Evolutionary conservation across 2,329 filamentous ascomycete genomes (phyloP), one percentile per base, ranked within the genome.

Genomic region (Dothiorella sarmentorum): DNA sequence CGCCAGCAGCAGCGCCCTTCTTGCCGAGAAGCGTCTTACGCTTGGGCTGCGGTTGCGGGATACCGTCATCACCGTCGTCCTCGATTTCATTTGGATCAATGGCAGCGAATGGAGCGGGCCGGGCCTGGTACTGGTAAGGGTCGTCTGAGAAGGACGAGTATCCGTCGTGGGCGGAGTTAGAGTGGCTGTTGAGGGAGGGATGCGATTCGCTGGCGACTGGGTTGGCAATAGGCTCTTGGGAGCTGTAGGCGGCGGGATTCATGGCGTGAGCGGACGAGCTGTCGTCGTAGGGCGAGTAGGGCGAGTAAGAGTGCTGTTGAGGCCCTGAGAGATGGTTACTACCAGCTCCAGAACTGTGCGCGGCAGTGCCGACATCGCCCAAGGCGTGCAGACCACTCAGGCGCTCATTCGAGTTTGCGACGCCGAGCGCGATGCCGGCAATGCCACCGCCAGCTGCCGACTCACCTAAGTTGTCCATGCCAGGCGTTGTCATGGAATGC

Each of bases 11-110:
- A 6, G 73, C 80, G 17, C 79, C 82, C 6, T 66, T 66, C 29
- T 66, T 65, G 29, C 68, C 68, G 44, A 33, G 75, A 75, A 49
- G 76, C 76, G 73, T 75, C 63, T 78, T 81, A 61, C 82, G 80
- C 70, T 79, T 76, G 66, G 71, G 73, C 67, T 69, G 47, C 71
- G 74, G 52, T 15, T 66, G 67, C 4, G 82, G 80, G 53, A 94
- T 80, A 1, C 88, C 91, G 69, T 96, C 92, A 67, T 96, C 92
- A 26, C 90, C 91, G 68, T 97, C 92, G 70, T 96, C 92, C 20
- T 83, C 83, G 63, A 96, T 92, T 13, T 87, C 85, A 67, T 89
- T 85, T 2, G 91, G 91, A 69, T 96, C 86, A 60, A 94, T 81
- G 52, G 72, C 69, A 52, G 72, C 82, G 66, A 73, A 67, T 31